These are phyloP conservation scores for Globisporangium polare DNA, from an alignment of 352 stramenopile genomes.

Conservation along the genomic window DNA sequence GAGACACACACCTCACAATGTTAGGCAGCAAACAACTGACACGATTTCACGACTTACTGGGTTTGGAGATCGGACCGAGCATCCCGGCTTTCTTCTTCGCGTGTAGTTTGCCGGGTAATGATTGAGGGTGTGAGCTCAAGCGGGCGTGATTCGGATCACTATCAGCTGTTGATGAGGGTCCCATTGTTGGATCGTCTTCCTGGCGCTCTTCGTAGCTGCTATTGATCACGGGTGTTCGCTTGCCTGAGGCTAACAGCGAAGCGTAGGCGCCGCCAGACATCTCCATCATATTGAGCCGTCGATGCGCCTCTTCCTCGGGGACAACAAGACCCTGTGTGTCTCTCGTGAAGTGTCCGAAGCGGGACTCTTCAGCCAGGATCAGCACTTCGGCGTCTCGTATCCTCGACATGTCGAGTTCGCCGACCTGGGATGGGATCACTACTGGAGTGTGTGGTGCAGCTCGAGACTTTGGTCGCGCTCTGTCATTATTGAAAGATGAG, in stretches of 20 bases:
- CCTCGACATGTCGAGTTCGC: constrained; percentile 80
- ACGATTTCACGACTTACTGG: constrained; percentile 20
- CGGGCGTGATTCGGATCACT: constrained; percentile 2
- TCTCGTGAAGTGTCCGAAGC: constrained; percentile 55
- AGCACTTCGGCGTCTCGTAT: constrained; percentile 66
- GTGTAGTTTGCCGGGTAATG: constrained; percentile 29
- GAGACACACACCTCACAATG: background rate
- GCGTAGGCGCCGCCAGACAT: constrained; percentile 48
- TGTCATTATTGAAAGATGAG: constrained; percentile 10
- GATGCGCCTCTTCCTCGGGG: constrained; percentile 51
- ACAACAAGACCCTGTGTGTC: constrained; percentile 71
- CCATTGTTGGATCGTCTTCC: background rate
- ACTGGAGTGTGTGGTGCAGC: background rate
- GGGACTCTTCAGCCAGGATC: constrained; percentile 67
- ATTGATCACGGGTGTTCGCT: background rate
- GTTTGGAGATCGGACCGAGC: constrained; percentile 65
- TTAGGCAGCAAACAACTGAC: background rate
- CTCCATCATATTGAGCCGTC: constrained; percentile 51
- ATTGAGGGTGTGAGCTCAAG: background rate
- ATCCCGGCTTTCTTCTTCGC: constrained; percentile 68
- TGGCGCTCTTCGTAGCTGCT: constrained; percentile 6
- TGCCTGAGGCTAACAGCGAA: constrained; percentile 11
- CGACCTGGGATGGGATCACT: constrained; percentile 62
- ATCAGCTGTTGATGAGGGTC: background rate
- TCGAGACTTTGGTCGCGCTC: constrained; percentile 10